A percentile compares a stretch with the other conserved stretches of the same genome.
Conservation (phyloP, 768 basidiomycete species). For the Lactifluus piperatus region DNA sequence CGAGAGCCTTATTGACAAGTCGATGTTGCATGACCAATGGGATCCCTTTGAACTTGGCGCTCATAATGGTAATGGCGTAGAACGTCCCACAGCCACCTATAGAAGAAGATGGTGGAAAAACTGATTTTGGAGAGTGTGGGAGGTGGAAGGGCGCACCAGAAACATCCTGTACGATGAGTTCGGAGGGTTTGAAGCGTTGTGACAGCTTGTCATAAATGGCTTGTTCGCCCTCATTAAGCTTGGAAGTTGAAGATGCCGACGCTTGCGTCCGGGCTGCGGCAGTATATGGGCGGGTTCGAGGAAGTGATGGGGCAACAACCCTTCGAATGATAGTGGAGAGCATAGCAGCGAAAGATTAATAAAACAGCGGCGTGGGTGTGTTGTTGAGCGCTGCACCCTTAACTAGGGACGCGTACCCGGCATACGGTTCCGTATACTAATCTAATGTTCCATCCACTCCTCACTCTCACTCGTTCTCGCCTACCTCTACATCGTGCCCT, state of each 20-base stretch:
- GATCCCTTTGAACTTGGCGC: conserved; percentile 77
- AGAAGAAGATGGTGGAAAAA: neutral
- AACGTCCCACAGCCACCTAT: conserved; percentile 99
- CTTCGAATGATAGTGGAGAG: conserved; percentile 23
- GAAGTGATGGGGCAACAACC: conserved; percentile 16
- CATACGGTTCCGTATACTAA: no score
- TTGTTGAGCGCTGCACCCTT: neutral
- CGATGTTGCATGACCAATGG: conserved; percentile 89
- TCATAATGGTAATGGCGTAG: conserved; percentile 86
- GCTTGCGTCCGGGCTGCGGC: conserved; percentile 12
- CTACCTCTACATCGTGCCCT: no score
- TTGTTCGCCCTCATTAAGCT: conserved; percentile 53
- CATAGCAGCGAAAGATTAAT: conserved; percentile 17
- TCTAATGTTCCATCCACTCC: no score
- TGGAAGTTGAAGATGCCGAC: conserved; percentile 9
- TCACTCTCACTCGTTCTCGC: no score
- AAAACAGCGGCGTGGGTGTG: neutral
- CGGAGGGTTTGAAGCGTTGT: conserved; percentile 66
- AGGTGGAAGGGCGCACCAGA: conserved; percentile 59
- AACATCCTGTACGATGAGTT: conserved; percentile 85
- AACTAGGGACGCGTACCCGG: neutral
- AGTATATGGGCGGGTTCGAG: conserved; percentile 18
- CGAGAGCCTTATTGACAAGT: conserved; percentile 76
- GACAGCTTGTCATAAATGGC: conserved; percentile 65
- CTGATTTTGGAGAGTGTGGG: neutral